Evolutionary conservation across 495 filamentous ascomycete species (phyloP), one percentile per base, ranked within the genome.

Genomic region (Trichocladium uniseriatum): DNA sequence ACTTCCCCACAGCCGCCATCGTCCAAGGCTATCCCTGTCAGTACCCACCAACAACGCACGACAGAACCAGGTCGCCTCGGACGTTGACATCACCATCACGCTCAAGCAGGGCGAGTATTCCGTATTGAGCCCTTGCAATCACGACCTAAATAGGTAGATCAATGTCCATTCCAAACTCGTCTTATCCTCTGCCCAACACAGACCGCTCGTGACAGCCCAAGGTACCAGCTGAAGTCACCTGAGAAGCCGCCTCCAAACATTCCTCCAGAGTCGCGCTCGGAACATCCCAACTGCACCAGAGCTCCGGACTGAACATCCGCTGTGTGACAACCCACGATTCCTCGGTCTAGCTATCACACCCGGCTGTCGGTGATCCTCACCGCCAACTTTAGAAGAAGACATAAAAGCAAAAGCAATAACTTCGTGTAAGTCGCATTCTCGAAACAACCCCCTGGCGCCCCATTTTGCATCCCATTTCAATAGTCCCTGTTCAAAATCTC

Each of bases 61-160:
- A 51, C 48, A 50, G 15, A 14, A 19, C 27, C 27, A 42, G 7
- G 4, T 36, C 20, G 47, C 19, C 47, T 28, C 18, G 24, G 10
- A 29, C 40, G 18, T 39, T 51, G 48, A 51, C 48, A 51, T 51
- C 48, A 51, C 48, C 32, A 50, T 38, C 1, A 24, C 29, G 13
- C 29, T 9, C 1, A 6, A 20, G 13, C 1, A 18, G 7, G 27
- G 45, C 14, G 5, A n/a, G 5, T 6, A 19, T 6, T 8, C 19
- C 11, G 5, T 6, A 19, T 6, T 8, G 31, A 22, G 4, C 43
- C 43, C 19, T 45, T 18, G 9, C 1, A 22, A 13, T 10, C 10
- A 13, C 15, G 19, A n/a, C 43, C 15, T 27, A 38, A 38, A n/a
- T n/a, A n/a, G n/a, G n/a, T 38, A 38, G 18, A 38, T 38, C 6